phyloP scores from a whole-genome alignment of 176 grass and related monocot genomes.

The Aegilops longissima region DNA sequence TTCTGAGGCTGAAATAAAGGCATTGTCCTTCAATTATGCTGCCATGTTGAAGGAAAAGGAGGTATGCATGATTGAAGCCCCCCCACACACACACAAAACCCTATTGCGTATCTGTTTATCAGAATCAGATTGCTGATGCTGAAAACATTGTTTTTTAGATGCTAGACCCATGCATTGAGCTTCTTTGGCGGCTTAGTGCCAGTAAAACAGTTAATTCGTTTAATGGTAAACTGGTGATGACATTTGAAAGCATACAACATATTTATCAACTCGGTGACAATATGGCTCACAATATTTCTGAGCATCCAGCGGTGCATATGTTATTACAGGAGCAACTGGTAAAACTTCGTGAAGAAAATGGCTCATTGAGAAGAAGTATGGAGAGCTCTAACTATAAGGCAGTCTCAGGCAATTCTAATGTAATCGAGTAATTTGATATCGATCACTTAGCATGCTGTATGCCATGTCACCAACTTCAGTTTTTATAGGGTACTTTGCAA shows the following conservation, averaged over 20 bases:
- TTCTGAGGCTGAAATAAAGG: conserved; percentile 88
- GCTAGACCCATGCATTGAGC: neutral
- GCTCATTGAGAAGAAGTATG: conserved; percentile 67
- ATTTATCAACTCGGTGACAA: neutral
- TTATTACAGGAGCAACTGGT: conserved; percentile 74
- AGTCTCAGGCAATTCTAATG: conserved; percentile 56
- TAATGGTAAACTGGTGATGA: neutral
- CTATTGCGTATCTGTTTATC: neutral
- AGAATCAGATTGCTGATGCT: neutral
- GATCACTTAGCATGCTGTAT: conserved; percentile 10
- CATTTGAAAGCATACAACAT: no score
- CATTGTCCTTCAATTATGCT: conserved; percentile 93
- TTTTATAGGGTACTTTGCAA: conserved; percentile 45
- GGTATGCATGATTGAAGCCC: conserved; percentile 39
- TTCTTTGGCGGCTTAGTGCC: neutral
- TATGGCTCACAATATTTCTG: conserved; percentile 2
- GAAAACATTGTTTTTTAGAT: neutral
- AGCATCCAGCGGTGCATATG: neutral
- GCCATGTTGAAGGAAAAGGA: conserved; percentile 95
- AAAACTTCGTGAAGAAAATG: conserved; percentile 81
- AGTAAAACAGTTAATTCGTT: neutral
- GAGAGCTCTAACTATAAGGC: conserved; percentile 46
- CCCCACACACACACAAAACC: neutral
- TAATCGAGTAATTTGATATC: conserved; percentile 26
- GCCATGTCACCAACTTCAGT: conserved; percentile 8